Base-by-base conservation (phyloP, 768 basidiomycete genomes). In the Amylocystis lapponica region DNA sequence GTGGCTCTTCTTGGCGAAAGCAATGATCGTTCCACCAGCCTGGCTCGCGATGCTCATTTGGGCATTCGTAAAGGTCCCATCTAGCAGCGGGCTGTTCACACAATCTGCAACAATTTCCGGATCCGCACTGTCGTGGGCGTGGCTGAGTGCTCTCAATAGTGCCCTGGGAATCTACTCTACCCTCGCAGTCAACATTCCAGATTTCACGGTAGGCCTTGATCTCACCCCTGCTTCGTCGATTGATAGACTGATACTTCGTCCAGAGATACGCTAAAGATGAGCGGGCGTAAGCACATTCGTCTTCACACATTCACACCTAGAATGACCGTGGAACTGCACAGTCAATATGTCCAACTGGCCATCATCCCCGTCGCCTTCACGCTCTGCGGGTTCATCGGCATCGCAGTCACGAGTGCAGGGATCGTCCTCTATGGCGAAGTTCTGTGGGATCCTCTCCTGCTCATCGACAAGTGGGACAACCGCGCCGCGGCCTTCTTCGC, bases 401-500 rank as follows among this genome's bases (percentile, higher is more conserved):
- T 93, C 47, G 81, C 83, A 5, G 84, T 89, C 16, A 88, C 91
- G 1, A 80, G 79, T 9, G 84, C 87, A 0, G 86, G 83, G 7
- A 70, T 82, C 48, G 65, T 70, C 4, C 71, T 91, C 13, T 92
- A 91, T 53, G 86, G 83, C 19, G 54, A 65, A 37, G 63, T 69
- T 53, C 53, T 75, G 52, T 84, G 90, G 90, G 83, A 92, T 55
- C 89, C 88, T 0, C 70, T 85, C 3, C 65, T 66, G 41, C 75
- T 92, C 49, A 84, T 91, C 53, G 78, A 86, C 58, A 70, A 69
- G 26, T 93, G 89, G 89, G 77, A 86, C 52, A 92, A 87, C 60
- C 81, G 92, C 26, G 81, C 86, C 0, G 87, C 84, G 0, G 80
- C 83, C 6, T 94, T 94, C 70, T 93, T 94, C 56, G 79, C 79